Evolutionary conservation across 257 asterid genomes (phyloP), one percentile per base, ranked within the genome.

Genomic region (Apocynum venetum): DNA sequence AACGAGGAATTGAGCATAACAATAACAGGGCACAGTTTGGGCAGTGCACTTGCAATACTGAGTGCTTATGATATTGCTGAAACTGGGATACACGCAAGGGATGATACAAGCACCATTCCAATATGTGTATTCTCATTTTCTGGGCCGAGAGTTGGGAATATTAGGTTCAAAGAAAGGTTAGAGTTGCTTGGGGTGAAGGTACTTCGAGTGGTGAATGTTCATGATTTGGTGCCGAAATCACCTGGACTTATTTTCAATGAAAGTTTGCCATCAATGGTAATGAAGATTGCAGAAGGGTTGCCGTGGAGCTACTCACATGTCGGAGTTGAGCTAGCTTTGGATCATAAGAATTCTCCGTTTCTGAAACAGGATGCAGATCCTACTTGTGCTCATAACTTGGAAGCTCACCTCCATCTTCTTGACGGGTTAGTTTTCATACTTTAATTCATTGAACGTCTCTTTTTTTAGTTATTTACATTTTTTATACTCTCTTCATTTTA

Each of bases 1-100:
- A 1, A 78, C 9, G 93, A 89, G 46, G 84, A 85, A 51, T 1
- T 87, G 19, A 89, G 93, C 79, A 74, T 89, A 7, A 85, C 91
- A 0, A 51, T 84, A 6, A 79, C 78, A 0, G 93, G 91, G 3
- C 91, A 89, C 41, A 87, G 86, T 49, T 68, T 89, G 56, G 93
- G 93, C 0, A 82, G 79, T 0, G 87, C 91, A 0, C 46, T 87
- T 11, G 91, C 91, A 1, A 38, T 85, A 17, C 36, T 89, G 8
- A 83, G 86, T 77, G 89, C 82, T 0, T 87, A 87, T 5, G 93
- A 89, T 20, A 71, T 87, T 13, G 80, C 72, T 0, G 88, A 89
- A 78, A 89, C 89, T 17, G 85, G 83, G 0, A 4, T 74, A 2
- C 59, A 84, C 10, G 75, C 80, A 20, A 71, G 72, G 56, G 47